Base-by-base conservation (phyloP, 129 eudicot genomes). In the Scalesia atractyloides region DNA sequence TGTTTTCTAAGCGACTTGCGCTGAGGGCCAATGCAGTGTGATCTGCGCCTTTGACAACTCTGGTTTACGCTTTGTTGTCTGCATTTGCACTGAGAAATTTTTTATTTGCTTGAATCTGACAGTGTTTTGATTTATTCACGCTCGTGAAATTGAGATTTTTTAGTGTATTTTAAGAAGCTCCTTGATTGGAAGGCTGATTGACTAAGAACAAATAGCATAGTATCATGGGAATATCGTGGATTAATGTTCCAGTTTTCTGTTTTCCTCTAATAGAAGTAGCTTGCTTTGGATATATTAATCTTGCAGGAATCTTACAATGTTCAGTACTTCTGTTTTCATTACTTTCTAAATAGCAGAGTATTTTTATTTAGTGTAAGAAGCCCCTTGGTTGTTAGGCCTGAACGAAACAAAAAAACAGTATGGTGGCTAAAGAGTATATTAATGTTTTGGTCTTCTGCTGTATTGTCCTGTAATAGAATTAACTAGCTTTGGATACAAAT, bases 101-200 rank as follows among this genome's bases (percentile, higher is more conserved):
- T 8, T 26, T 15, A 14, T 49, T 30, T 9, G 9, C 30, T 1
- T 68, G 39, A 19, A 20, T 44, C 0, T 44, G 50, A 0, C 6
- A 6, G 61, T 43, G 20, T 2, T 62, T n/a, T 16, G 9, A 3
- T 17, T 37, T 41, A 11, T 12, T 41, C 69, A 41, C 36, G 18
- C 41, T 13, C 2, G 11, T 17, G 17, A 41, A 5, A 39, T 1
- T 37, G 9, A 44, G n/a, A 41, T 65, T 3, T 49, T 30, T 60
- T 18, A 34, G 43, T 67, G 26, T 22, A 39, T 37, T 17, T 2
- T 22, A 46, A 2, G 57, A n/a, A 46, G 18, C 41, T 12, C 14
- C 4, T 12, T 68, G 73, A 15, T 68, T 68, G 54, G 57, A 66
- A 39, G 72, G 49, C 24, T 34, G 48, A 36, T 36, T 37, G 24